These are phyloP conservation scores for Oldenlandia corymbosa DNA, from an alignment of 257 asterid genomes.

Conservation along the genomic window DNA sequence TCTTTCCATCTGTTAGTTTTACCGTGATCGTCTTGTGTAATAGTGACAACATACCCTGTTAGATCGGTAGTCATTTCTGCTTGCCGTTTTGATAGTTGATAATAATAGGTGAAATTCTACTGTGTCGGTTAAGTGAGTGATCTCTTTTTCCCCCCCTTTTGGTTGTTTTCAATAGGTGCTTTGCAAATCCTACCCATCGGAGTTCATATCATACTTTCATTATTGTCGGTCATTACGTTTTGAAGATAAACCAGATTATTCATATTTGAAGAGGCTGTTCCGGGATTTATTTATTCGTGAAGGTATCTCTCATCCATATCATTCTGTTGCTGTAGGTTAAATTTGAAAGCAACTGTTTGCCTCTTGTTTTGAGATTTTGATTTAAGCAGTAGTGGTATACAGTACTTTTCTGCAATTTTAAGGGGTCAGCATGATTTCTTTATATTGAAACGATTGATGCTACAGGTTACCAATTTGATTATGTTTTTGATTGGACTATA, in stretches of 20 bases:
- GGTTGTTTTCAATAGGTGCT: slow-evolving; percentile 42
- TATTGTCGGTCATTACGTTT: slow-evolving; percentile 85
- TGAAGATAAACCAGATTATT: slow-evolving; percentile 90
- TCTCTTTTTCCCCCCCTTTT: slow-evolving; percentile 7
- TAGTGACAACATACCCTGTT: background rate
- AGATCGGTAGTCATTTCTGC: no score
- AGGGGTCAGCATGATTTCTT: background rate
- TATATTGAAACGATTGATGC: slow-evolving; percentile 15
- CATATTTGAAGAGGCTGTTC: slow-evolving; percentile 89
- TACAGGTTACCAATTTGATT: slow-evolving; percentile 93
- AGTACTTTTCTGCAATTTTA: slow-evolving; percentile 4
- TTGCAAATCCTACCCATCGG: slow-evolving; percentile 85
- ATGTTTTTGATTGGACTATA: slow-evolving; percentile 94
- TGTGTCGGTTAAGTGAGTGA: background rate
- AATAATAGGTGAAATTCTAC: background rate
- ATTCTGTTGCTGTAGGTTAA: background rate
- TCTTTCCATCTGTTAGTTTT: background rate
- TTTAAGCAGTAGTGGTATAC: no score
- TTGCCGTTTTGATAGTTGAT: background rate
- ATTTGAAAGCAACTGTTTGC: slow-evolving; percentile 6
- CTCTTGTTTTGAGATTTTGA: slow-evolving; percentile 2
- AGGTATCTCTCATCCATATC: slow-evolving; percentile 37
- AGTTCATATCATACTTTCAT: slow-evolving; percentile 86
- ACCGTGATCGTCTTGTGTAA: background rate
- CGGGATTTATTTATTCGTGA: slow-evolving; percentile 92